Conservation (phyloP, 106 monocot species). For the Cymbidium sinense region DNA sequence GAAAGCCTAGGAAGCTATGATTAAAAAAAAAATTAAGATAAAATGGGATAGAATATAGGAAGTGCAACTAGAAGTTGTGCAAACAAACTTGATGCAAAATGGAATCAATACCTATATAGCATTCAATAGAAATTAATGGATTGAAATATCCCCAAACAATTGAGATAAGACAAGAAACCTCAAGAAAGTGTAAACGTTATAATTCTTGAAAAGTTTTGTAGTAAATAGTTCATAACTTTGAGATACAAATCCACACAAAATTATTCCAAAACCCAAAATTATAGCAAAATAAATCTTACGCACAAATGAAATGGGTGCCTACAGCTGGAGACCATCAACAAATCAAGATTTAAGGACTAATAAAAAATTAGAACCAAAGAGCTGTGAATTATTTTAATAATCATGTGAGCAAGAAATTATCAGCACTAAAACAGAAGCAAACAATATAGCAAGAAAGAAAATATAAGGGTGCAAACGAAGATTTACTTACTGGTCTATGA, state of each 20-base stretch:
- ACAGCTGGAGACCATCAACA: not conserved
- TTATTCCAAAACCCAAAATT: not conserved
- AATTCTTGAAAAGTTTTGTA: not conserved
- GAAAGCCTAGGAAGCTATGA: too few species aligned
- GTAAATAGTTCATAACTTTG: not conserved
- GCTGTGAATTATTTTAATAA: not conserved
- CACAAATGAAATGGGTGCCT: not conserved
- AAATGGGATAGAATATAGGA: too few species aligned
- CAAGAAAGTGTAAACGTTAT: too few species aligned
- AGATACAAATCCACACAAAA: not conserved
- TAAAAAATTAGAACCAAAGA: slow-evolving; percentile 1
- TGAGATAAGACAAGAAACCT: too few species aligned
- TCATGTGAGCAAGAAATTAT: not conserved
- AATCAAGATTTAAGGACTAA: not conserved
- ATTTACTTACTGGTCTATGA: slow-evolving; percentile 51
- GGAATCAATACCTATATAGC: too few species aligned
- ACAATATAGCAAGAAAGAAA: not conserved
- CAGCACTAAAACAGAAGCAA: not conserved
- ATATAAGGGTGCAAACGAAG: slow-evolving; percentile 4
- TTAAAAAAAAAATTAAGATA: too few species aligned
- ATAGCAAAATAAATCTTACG: not conserved
- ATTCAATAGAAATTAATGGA: too few species aligned
- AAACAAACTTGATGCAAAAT: too few species aligned
- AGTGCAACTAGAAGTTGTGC: too few species aligned
- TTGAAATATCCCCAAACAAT: too few species aligned